Base-by-base conservation (phyloP, 2,329 filamentous ascomycete species). In the Alternaria solani region DNA sequence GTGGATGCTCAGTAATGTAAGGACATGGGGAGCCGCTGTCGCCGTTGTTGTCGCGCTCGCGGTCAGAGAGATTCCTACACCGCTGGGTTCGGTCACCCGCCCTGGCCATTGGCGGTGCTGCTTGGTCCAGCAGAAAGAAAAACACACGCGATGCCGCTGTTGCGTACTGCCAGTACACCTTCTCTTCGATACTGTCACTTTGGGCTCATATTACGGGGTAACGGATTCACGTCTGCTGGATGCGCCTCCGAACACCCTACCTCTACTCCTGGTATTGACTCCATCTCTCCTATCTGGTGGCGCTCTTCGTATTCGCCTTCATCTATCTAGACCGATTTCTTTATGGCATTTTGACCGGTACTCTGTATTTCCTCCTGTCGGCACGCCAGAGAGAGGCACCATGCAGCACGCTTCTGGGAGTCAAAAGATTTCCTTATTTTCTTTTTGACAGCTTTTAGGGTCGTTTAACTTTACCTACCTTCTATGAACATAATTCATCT, bases 1-100 rank as follows among this genome's bases (percentile, higher is more conserved):
- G 94, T 86, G 84, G 87, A 81, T 97, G 93, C 81, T 86, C 92
- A 78, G 86, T 97, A 77, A 96, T 97, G 93, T 95, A 88, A 68
- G 56, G 57, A 61, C 20, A 30, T 26, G 64, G 61, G 61, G 49
- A 28, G 42, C 58, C 18, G 25, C 61, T 59, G 54, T 55, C 51
- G 32, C 48, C 42, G 43, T 59, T 41, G 38, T 61, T 51, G 39
- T 61, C 52, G 62, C 57, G 59, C 47, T 55, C 42, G 47, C 51
- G 51, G 60, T 57, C 28, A 61, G 64, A 65, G 63, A 66, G 47
- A 65, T 70, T 66, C 59, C 67, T 68, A 63, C 54, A 57, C 57
- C 56, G 55, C 44, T 63, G 54, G 63, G 54, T 65, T 43, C 63
- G 65, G 64, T 68, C 30, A 66, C 65, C 67, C 63, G 68, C 72